Evolutionary conservation across 2,329 filamentous ascomycete genomes (phyloP).

Genomic region (Aspergillus fumigatiaffinis): DNA sequence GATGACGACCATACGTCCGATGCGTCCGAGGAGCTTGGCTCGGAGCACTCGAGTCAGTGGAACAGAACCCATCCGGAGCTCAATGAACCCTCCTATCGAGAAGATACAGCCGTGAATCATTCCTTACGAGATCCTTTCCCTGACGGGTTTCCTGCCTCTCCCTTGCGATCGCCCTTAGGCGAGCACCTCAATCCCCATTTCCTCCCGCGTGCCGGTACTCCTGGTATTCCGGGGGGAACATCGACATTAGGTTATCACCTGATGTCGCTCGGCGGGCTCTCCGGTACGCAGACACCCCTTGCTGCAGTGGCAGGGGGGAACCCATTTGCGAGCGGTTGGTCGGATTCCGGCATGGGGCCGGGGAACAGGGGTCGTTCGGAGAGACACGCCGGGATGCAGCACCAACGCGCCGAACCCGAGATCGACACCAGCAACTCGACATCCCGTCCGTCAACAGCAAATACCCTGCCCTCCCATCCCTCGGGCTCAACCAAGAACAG

Average conservation of each 20-base stretch:
- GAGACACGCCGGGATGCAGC: conserved; percentile 12
- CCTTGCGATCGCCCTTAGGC: conserved; percentile 32
- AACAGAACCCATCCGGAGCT: conserved; percentile 18
- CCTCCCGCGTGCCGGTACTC: conserved; percentile 44
- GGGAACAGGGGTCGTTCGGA: conserved; percentile 14
- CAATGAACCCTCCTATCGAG: conserved; percentile 27
- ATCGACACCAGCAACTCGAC: conserved; percentile 35
- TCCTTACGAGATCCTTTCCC: conserved; percentile 27
- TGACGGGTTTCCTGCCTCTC: conserved; percentile 27
- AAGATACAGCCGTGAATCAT: conserved; percentile 26
- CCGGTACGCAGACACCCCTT: conserved; percentile 47
- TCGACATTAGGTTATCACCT: conserved; percentile 49
- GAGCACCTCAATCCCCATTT: conserved; percentile 41
- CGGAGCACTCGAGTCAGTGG: conserved; percentile 22
- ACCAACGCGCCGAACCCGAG: conserved; percentile 30
- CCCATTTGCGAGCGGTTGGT: conserved; percentile 37
- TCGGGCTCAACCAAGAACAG: conserved; percentile 28
- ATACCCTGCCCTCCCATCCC: conserved; percentile 30
- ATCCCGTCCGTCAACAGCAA: conserved; percentile 43
- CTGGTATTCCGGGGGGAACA: conserved; percentile 47
- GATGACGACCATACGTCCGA: conserved; percentile 48
- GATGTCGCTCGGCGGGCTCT: conserved; percentile 46
- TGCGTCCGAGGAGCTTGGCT: conserved; percentile 31
- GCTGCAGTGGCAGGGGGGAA: conserved; percentile 44
- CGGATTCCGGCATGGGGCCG: conserved; percentile 25